A percentile compares a stretch with the other conserved stretches of the same genome.
These are phyloP conservation scores for Leptosphaerulina australis DNA, from an alignment of 2,329 filamentous ascomycete species.

Conservation along the genomic window DNA sequence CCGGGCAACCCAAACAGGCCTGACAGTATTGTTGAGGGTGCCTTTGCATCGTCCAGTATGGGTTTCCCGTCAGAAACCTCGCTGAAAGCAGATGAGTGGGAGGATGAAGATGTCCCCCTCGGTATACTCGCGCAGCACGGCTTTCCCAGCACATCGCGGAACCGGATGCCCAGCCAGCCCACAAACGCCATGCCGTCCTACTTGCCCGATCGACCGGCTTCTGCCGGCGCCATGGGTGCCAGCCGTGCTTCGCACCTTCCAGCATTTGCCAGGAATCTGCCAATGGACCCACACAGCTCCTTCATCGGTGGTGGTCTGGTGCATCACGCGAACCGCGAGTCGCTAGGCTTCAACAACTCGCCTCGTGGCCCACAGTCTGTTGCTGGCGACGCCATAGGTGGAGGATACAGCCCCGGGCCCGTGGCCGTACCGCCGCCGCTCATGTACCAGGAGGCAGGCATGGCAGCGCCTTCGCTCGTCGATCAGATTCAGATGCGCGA, in stretches of 20 bases:
- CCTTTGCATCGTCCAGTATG: conserved; percentile 23
- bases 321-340: conserved; percentile 42
- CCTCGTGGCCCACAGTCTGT: conserved; percentile 41
- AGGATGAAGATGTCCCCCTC: conserved; percentile 48
- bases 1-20: conserved; percentile 26
- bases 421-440: conserved; percentile 27
- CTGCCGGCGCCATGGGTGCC: conserved; percentile 35
- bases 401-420: conserved; percentile 18
- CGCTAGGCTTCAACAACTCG: conserved; percentile 47
- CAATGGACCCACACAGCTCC: conserved; percentile 42
- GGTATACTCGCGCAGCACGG: conserved; percentile 48
- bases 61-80: conserved; percentile 47
- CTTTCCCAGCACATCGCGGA: conserved; percentile 40
- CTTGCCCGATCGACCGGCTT: conserved; percentile 45
- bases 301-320: conserved; percentile 46
- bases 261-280: conserved; percentile 45
- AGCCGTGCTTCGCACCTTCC: conserved; percentile 35
- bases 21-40: conserved; percentile 25
- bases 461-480: conserved; percentile 42
- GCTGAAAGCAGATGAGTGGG: conserved; percentile 46
- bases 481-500: conserved; percentile 48
- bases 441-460: conserved; percentile 42
- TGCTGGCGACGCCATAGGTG: conserved; percentile 39
- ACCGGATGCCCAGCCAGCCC: conserved; percentile 36
- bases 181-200: conserved; percentile 43